Evolutionary conservation across 345 rosid genomes (phyloP).

Genomic region (Populus tremula): DNA sequence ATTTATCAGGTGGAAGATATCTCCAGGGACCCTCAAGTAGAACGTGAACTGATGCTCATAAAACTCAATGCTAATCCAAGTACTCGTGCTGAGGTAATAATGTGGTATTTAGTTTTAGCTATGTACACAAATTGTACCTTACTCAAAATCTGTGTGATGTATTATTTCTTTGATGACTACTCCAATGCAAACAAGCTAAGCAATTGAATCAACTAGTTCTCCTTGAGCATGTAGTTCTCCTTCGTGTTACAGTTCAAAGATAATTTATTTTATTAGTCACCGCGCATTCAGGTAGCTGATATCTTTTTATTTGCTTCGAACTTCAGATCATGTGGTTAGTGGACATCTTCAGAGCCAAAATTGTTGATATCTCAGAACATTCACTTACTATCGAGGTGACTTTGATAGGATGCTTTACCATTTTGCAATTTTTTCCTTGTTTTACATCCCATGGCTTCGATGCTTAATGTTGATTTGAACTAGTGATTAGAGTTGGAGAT

Average conservation of each 20-base stretch:
- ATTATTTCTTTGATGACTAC: background rate
- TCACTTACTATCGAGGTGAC: slow-evolving; percentile 76
- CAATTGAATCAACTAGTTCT: background rate
- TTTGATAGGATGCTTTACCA: background rate
- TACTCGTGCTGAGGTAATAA: slow-evolving; percentile 58
- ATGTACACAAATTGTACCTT: background rate
- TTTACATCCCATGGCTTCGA: background rate
- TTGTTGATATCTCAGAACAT: slow-evolving; percentile 74
- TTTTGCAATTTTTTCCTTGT: background rate
- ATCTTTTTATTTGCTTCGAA: slow-evolving; percentile 22
- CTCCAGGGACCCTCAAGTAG: slow-evolving; percentile 83
- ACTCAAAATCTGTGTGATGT: background rate
- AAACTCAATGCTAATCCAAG: slow-evolving; percentile 63
- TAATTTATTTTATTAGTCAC: background rate
- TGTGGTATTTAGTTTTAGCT: background rate
- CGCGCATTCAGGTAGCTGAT: background rate
- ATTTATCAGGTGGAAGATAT: slow-evolving; percentile 73
- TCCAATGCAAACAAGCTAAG: background rate
- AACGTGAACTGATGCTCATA: slow-evolving; percentile 85
- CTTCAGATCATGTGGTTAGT: slow-evolving; percentile 83
- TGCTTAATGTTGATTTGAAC: background rate
- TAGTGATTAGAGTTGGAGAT: background rate
- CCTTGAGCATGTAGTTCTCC: background rate
- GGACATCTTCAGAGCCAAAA: slow-evolving; percentile 76
- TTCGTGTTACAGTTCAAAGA: background rate